Base-by-base conservation (phyloP, 1,284 basidiomycete species). In the Trametes polyzona region DNA sequence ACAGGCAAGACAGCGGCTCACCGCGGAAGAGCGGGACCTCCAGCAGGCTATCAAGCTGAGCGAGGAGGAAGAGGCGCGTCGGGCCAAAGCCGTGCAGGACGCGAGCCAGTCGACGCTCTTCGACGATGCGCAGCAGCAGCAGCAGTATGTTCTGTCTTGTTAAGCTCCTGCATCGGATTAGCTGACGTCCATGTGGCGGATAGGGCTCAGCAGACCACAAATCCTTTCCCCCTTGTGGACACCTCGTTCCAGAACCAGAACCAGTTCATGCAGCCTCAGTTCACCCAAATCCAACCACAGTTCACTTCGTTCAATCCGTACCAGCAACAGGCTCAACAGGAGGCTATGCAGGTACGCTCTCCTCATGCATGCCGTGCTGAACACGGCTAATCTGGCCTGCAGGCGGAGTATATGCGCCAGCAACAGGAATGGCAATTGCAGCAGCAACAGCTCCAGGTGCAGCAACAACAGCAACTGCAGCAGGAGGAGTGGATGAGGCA, bases 251-350 rank as follows among this genome's bases (percentile, higher is more conserved):
- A 83, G 61, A 51, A 39, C 23, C 77, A 62, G 43, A 35, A 79
- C 19, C 78, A 67, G 23, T 67, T 59, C 59, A 73, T 88, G 10
- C 87, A 86, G 66, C 83, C 82, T 0, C 85, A 86, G 62, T 92
- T 86, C 67, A 98, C 96, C 2, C 54, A 74, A 4, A 66, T 87
- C 52, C 83, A 83, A 62, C 84, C 86, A 0, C 87, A 89, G 66
- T 85, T 83, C 62, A 94, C 87, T 54, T 95, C 95, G 65, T 96
- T 97, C 83, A 97, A 96, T 63, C 96, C 96, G 0, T 99, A 98
- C 69, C 91, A 97, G 61, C 95, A 97, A 74, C 90, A 96, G 65
- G 88, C 94, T 47, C 93, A 98, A 69, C 88, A 97, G 65, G 88
- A 92, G 70, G 87, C 87, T 17, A 81, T 85, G 67, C 87, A 90